Base-by-base conservation (phyloP, 2,329 filamentous ascomycete species). In the Venturia carpophila region DNA sequence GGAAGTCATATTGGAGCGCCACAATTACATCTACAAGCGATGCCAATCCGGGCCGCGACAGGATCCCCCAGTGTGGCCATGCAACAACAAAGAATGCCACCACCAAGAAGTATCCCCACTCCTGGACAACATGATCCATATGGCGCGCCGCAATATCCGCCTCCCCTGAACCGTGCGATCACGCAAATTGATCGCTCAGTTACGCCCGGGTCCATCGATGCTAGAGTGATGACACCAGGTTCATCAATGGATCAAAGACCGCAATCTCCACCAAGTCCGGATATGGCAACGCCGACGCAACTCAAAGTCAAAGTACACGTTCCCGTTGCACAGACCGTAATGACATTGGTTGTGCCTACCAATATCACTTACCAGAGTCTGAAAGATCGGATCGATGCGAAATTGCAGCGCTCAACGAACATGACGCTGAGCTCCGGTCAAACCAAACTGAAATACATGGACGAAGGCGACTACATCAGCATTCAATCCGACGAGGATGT, bases 401-500 rank as follows among this genome's bases (percentile, higher is more conserved):
- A 99, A 75, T 84, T 99, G 66, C 89, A 89, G 67, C 87, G 91
- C 65, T 92, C 92, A 71, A 96, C 91, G 24, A 88, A 84, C 70
- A 89, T 90, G 73, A 92, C 89, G 64, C 92, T 97, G 71, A 87
- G 87, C 70, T 88, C 86, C 72, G 90, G 91, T 68, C 87, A 88
- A 69, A 85, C 97, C 70, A 91, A 92, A 77, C 80, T 99, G 65
- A 90, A 92, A 68, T 99, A 97, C 76, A 84, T 87, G 63, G 94
- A 99, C 72, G 94, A 99, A 69, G 90, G 90, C 61, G 94, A 97
- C 72, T 93, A 88, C 73, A 90, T 99, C 67, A 92, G 88, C 63
- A 97, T 99, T 64, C 89, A 94, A 74, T 93, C 89, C 67, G 94
- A 99, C 71, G 94, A 99, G 71, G 94, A 97, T 70, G 94, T 99